phyloP scores from a whole-genome alignment of 2,329 filamentous ascomycete genomes.

The Thelonectria blattea region DNA sequence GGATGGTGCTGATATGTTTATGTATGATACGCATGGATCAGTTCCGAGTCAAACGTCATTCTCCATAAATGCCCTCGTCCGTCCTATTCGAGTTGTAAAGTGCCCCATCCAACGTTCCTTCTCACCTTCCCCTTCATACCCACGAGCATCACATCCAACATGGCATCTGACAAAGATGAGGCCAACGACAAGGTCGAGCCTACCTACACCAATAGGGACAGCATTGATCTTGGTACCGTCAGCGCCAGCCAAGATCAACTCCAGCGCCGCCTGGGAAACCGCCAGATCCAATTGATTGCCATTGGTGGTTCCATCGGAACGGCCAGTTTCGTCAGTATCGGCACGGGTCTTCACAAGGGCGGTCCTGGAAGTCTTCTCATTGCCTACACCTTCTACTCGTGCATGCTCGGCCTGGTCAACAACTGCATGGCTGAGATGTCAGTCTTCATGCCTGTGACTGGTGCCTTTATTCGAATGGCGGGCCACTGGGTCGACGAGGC shows the following conservation, averaged over 20 bases:
- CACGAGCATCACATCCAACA: background rate
- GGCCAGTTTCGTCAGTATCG: constrained; percentile 25
- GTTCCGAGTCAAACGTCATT: background rate
- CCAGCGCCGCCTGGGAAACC: constrained; percentile 22
- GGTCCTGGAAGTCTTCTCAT: constrained; percentile 21
- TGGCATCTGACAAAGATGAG: constrained; percentile 20
- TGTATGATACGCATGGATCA: constrained; percentile 5
- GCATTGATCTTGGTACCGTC: constrained; percentile 12
- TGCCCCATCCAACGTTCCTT: background rate
- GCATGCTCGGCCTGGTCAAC: constrained; percentile 22
- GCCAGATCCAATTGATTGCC: constrained; percentile 26
- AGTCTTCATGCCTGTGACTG: constrained; percentile 22
- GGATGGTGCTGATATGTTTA: background rate
- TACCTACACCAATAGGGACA: constrained; percentile 11
- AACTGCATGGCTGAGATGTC: constrained; percentile 26
- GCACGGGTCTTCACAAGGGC: constrained; percentile 23
- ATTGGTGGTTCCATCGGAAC: constrained; percentile 27
- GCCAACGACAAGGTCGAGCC: constrained; percentile 17
- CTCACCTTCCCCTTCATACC: background rate
- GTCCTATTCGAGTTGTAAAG: background rate
- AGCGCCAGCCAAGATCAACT: constrained; percentile 12
- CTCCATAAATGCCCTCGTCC: background rate
- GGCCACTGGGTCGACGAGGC: constrained; percentile 26
- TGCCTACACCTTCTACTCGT: constrained; percentile 21
- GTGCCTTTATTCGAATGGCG: constrained; percentile 25